Evolutionary conservation across 169 alveolate species (phyloP), one percentile per base, ranked within the genome.

Genomic region (Ichthyophthirius multifiliis): DNA sequence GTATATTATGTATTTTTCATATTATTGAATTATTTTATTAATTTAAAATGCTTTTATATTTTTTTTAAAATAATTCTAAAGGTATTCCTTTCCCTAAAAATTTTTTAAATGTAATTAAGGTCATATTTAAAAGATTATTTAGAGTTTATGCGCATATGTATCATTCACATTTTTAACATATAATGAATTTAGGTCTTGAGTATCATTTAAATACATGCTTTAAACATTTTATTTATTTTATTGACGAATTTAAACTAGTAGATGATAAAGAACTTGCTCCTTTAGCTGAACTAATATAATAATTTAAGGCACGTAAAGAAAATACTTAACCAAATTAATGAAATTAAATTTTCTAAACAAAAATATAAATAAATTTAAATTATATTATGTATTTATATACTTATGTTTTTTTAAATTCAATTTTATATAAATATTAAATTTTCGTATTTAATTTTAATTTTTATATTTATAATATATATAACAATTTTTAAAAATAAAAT

Each of bases 71-170:
- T 35, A 74, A 62, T 18, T 12, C 35, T 31, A 15, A 18, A 75
- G 97, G 97, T 45, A 94, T 94, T 3, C 94, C 96, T 9, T 94
- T 94, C 87, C 97, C 97, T 32, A 87, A 76, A 55, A 92, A 92
- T 74, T 94, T 94, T 74, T 44, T 87, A 30, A 86, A 84, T 45
- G 91, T 92, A 3, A 90, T 94, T 5, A 94, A 94, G 67, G 96
- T 92, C n/a, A 93, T 94, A 27, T 94, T 94, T 75, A 94, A 93
- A 77, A 83, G 97, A 87, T 86, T 94, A 30, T 94, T 94, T 83
- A 88, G 97, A 87, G 97, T 94, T 16, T 94, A 94, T 87, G 97
- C 97, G 27, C 97, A 94, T 76, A 93, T 94, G 41, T 94, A 94
- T 76, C 96, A 94, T 64, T 89, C 96, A 10, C 97, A 94, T 67